These are phyloP conservation scores for Diaporthe humulicola DNA, from an alignment of 2,329 filamentous ascomycete species.

Conservation along the genomic window DNA sequence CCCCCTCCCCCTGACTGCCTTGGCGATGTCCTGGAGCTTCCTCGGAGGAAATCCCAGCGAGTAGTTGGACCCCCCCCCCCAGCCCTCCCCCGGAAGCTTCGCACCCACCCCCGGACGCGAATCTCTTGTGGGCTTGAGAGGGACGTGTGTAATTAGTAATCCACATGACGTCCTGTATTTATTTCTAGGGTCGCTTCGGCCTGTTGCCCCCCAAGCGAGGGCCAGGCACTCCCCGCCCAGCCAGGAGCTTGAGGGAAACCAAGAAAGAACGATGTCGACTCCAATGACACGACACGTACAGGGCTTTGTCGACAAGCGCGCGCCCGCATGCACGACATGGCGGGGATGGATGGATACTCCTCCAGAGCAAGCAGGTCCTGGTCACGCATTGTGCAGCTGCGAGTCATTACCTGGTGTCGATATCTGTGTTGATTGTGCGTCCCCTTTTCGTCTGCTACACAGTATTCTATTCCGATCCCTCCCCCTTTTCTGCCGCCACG, in stretches of 20 bases:
- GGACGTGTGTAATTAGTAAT: not conserved
- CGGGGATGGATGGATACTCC: not conserved
- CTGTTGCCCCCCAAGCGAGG: not conserved
- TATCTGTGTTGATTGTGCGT: not conserved
- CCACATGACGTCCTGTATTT: not conserved
- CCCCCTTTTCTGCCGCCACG: not conserved
- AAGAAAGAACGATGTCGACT: not conserved
- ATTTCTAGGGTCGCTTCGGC: not conserved
- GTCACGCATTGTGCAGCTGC: slow-evolving; percentile 3
- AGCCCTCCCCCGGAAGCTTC: slow-evolving; percentile 16
- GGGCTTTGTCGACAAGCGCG: not conserved
- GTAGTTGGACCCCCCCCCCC: not conserved
- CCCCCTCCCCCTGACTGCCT: not conserved
- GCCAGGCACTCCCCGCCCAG: not conserved
- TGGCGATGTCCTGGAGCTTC: slow-evolving; percentile 10
- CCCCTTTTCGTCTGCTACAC: not conserved
- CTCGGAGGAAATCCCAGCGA: not conserved
- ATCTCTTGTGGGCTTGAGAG: not conserved
- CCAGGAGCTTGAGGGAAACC: not conserved
- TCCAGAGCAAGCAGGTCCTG: not conserved
- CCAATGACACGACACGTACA: slow-evolving; percentile 22
- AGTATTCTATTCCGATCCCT: not conserved
- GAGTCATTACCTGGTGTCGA: slow-evolving; percentile 15
- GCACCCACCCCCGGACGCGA: not conserved
- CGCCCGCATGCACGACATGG: slow-evolving; percentile 6